phyloP scores from a whole-genome alignment of 2,329 filamentous ascomycete species.

The Pezicula carpinea region DNA sequence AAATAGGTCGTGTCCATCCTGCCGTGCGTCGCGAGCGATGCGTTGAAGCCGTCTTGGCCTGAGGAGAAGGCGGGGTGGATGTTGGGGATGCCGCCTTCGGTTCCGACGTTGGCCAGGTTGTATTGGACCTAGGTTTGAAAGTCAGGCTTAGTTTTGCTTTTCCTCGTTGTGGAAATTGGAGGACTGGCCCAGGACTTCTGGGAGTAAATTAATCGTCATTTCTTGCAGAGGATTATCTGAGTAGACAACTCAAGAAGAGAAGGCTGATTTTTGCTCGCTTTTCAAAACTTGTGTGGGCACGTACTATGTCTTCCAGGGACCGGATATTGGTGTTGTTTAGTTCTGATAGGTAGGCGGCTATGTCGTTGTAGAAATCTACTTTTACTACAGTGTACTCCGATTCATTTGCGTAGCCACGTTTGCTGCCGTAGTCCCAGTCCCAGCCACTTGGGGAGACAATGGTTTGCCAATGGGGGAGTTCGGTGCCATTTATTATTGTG shows the following conservation, averaged over 20 bases:
- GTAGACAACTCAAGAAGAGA: too few relatives aligned
- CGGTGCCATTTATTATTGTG: conserved; percentile 64
- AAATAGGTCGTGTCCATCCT: conserved; percentile 60
- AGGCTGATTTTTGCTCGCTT: too few relatives aligned
- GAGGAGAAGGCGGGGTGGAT: conserved; percentile 60
- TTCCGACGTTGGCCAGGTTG: conserved; percentile 58
- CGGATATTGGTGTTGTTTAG: conserved; percentile 42
- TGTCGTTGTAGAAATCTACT: conserved; percentile 51
- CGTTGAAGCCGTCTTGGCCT: conserved; percentile 68
- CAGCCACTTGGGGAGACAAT: conserved; percentile 64
- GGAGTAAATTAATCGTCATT: too few relatives aligned
- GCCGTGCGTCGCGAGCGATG: conserved; percentile 56
- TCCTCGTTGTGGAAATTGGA: too few relatives aligned
- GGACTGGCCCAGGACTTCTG: too few relatives aligned
- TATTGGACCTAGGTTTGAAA: conserved; percentile 53
- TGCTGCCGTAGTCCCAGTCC: conserved; percentile 67
- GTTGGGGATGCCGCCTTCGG: conserved; percentile 60
- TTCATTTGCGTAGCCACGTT: conserved; percentile 61
- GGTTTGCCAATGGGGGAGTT: conserved; percentile 57
- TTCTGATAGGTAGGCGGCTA: too few relatives aligned
- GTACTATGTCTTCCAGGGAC: conserved; percentile 56
- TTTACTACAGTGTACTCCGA: conserved; percentile 72
- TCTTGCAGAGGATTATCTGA: too few relatives aligned
- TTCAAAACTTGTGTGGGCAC: too few relatives aligned
- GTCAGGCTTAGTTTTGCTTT: too few relatives aligned